A percentile compares a stretch with the other conserved stretches of the same genome.
Evolutionary conservation across 2,329 filamentous ascomycete genomes (phyloP).

Genomic region (Volutella citrinella): DNA sequence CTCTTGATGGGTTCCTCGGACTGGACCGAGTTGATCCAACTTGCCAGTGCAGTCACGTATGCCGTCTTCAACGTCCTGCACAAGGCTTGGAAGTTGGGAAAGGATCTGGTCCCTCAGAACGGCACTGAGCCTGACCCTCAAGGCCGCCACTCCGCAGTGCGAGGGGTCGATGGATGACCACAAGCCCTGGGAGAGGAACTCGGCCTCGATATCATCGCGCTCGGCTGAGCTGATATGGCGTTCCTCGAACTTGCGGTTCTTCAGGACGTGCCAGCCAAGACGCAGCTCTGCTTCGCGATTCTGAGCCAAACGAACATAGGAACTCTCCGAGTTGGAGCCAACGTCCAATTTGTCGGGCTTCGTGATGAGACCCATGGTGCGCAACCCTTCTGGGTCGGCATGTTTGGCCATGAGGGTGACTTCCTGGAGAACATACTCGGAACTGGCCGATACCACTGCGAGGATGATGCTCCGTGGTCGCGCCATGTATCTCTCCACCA

Average conservation of each 20-base stretch:
- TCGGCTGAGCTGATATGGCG: slow-evolving; percentile 6
- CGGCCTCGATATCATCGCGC: slow-evolving; percentile 12
- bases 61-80: slow-evolving; percentile 27
- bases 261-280: slow-evolving; percentile 21
- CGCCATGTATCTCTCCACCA: slow-evolving; percentile 40
- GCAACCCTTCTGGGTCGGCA: slow-evolving; percentile 1
- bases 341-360: slow-evolving; percentile 11
- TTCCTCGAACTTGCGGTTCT: slow-evolving; percentile 14
- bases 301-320: slow-evolving; percentile 6
- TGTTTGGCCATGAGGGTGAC: slow-evolving; percentile 3
- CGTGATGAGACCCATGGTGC: slow-evolving; percentile 15
- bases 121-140: slow-evolving; percentile 24
- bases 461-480: slow-evolving; percentile 43
- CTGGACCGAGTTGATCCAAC: slow-evolving; percentile 22
- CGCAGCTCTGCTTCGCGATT: slow-evolving; percentile 9
- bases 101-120: slow-evolving; percentile 29
- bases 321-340: slow-evolving; percentile 6
- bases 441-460: slow-evolving; percentile 39
- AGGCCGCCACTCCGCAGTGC: slow-evolving; percentile 18
- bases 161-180: slow-evolving; percentile 12
- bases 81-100: slow-evolving; percentile 27
- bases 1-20: slow-evolving; percentile 17
- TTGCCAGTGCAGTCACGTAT: slow-evolving; percentile 18
- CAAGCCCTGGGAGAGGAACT: slow-evolving; percentile 16
- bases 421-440: slow-evolving; percentile 26